Evolutionary conservation across 23 red algal genomes (phyloP).

Genomic region (Gracilaria caudata): DNA sequence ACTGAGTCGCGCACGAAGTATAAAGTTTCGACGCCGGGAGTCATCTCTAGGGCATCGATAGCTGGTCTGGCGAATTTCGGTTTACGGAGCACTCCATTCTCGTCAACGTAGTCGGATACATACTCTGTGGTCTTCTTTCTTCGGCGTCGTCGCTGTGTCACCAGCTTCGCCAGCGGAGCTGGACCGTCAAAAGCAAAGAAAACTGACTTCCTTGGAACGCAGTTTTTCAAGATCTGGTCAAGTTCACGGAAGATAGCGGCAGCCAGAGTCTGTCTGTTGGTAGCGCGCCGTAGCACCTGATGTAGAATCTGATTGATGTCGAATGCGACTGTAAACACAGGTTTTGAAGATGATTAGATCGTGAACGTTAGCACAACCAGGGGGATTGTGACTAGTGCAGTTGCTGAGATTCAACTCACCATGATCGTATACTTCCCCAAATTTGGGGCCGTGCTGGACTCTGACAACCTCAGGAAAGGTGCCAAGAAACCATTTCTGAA

Average conservation of each 20-base stretch:
- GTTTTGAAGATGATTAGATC: neutral
- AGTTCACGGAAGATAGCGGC: conserved; percentile 67
- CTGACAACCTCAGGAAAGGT: conserved; percentile 68
- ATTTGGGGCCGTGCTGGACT: conserved; percentile 37
- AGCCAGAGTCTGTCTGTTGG: conserved; percentile 36
- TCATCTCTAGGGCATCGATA: conserved; percentile 67
- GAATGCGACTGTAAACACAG: conserved; percentile 59
- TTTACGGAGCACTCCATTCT: neutral
- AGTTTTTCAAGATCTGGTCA: conserved; percentile 65
- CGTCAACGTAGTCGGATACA: conserved; percentile 3
- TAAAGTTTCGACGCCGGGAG: conserved; percentile 87
- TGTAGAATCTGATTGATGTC: conserved; percentile 87
- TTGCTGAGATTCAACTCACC: conserved; percentile 31
- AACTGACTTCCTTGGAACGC: conserved; percentile 76
- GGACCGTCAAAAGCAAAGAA: conserved; percentile 96
- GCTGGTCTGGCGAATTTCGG: conserved; percentile 15
- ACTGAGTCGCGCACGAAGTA: conserved; percentile 44
- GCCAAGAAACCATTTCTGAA: conserved; percentile 77
- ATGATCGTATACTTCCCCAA: conserved; percentile 43
- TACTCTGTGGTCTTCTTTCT: conserved; percentile 25
- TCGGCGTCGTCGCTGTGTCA: conserved; percentile 80
- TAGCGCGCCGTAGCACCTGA: conserved; percentile 41
- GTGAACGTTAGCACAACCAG: neutral
- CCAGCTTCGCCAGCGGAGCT: conserved; percentile 91
- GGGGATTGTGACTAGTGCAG: neutral